Conservation (phyloP, 208 protist genomes). For the Trypanosoma cruzi region DNA sequence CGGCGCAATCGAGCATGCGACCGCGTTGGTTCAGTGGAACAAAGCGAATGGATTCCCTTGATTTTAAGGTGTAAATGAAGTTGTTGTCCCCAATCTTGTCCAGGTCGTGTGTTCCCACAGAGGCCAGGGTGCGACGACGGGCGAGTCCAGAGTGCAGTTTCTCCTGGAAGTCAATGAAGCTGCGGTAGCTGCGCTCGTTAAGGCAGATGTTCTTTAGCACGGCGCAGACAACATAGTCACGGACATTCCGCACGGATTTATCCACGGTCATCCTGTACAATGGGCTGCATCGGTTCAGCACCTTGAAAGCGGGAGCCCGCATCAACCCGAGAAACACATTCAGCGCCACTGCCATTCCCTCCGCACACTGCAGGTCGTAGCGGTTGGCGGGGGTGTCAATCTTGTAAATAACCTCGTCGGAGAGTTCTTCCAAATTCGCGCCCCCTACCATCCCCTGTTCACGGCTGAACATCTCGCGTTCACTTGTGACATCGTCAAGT, state of each 20-base stretch:
- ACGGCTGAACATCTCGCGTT: conserved; percentile 93
- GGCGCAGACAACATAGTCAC: conserved; percentile 98
- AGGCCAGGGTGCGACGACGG: conserved; percentile 96
- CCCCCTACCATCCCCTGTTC: conserved; percentile 64
- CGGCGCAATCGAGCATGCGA: conserved; percentile 72
- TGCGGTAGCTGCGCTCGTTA: conserved; percentile 93
- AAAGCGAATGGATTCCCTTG: conserved; percentile 94
- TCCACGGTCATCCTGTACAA: conserved; percentile 89
- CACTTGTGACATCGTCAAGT: conserved; percentile 98
- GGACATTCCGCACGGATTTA: conserved; percentile 78
- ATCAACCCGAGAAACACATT: conserved; percentile 89
- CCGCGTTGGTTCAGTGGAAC: conserved; percentile 90
- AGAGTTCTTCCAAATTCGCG: conserved; percentile 64
- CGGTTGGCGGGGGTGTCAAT: conserved; percentile 99
- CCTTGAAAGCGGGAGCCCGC: conserved; percentile 66
- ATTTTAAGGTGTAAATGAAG: conserved; percentile 87
- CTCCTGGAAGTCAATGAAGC: conserved; percentile 99
- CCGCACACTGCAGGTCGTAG: conserved; percentile 98
- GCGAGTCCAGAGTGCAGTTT: conserved; percentile 99
- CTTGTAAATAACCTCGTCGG: conserved; percentile 95
- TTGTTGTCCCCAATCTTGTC: conserved; percentile 93
- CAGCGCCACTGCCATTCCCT: conserved; percentile 90
- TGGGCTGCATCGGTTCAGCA: conserved; percentile 58
- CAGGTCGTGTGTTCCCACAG: conserved; percentile 99
- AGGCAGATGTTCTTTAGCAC: conserved; percentile 97